Evolutionary conservation across 768 basidiomycete genomes (phyloP).

Genomic region (Rhodosporidiobolus sp.): DNA sequence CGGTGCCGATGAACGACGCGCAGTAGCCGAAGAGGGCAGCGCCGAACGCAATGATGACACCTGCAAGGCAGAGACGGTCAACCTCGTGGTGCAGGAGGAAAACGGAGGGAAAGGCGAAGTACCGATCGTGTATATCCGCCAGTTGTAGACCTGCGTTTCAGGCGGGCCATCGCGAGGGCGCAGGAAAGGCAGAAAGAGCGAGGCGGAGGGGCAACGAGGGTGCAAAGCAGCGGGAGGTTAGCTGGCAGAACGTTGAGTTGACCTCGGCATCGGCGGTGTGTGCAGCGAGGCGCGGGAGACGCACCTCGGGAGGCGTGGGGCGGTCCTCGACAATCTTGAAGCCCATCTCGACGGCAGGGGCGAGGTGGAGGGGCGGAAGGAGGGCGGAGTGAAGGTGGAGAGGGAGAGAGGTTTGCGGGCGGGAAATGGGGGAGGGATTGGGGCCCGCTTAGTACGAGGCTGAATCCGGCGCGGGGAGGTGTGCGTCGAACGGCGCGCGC

Average conservation of each 20-base stretch:
- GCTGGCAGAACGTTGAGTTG: not conserved
- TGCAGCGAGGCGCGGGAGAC: no score
- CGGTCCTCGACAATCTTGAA: conserved; percentile 21
- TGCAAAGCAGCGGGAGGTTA: no score
- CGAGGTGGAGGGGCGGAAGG: not conserved
- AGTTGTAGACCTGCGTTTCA: conserved; percentile 4
- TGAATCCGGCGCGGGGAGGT: no score
- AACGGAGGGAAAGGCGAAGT: no score
- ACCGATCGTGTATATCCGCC: conserved; percentile 4
- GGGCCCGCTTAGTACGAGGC: no score
- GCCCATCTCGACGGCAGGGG: not conserved
- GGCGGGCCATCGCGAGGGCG: no score
- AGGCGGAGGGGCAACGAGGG: no score
- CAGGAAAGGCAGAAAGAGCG: no score
- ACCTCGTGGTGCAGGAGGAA: no score
- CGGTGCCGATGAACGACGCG: conserved; percentile 55
- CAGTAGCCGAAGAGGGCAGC: conserved; percentile 48
- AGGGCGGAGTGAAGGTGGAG: not conserved
- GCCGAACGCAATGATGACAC: conserved; percentile 5
- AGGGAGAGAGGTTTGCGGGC: not conserved
- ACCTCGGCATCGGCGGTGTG: not conserved
- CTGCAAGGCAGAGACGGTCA: no score
- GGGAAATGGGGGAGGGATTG: no score
- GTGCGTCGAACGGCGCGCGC: no score
- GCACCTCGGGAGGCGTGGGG: not conserved